Base-by-base conservation (phyloP, 2,329 filamentous ascomycete species). In the Exophiala sp. region DNA sequence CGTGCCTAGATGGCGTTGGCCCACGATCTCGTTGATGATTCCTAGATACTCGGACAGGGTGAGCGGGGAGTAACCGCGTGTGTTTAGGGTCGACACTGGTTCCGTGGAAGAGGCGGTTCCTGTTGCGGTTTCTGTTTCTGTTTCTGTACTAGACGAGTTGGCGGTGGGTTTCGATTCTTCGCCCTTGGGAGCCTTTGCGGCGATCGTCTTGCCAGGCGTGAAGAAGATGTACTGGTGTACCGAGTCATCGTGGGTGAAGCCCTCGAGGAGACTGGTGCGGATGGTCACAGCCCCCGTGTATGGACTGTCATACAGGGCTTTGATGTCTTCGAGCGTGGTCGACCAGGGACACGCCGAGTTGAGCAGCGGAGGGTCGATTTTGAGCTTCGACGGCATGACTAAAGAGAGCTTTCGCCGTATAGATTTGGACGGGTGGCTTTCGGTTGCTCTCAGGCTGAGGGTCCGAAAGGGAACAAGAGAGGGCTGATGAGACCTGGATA, bases 271-370 rank as follows among this genome's bases (percentile, higher is more conserved):
- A 2, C 80, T 80, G 1, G 86, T 91, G 10, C 86, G 76, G 2
- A 81, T 86, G 1, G 86, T 90, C 24, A 90, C 78, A 11, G 85
- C 86, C 52, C 86, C 86, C 0, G 82, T 88, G 46, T 78, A 70
- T 0, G 77, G 71, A 43, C 73, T 81, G 23, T 70, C 64, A 62
- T 85, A 85, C 5, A 90, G 77, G 1, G 68, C 67, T 32, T 70
- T 65, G 2, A 90, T 75, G 56, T 89, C 79, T 3, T 76, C 71
- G 3, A 76, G 65, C 2, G 77, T 80, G 0, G 84, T 87, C 21
- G 85, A 85, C 85, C 85, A 89, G 0, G 86, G 86, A 43, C 79
- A 83, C 23, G 86, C 80, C 0, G 85, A 85, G 68, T 90, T 90
- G 57, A 89, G 71, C 5, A 91, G 71, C 0, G 84, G 83, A 0